Evolutionary conservation across 2,329 filamentous ascomycete genomes (phyloP), one percentile per base, ranked within the genome.

Genomic region (Sordariomycetes sp.): DNA sequence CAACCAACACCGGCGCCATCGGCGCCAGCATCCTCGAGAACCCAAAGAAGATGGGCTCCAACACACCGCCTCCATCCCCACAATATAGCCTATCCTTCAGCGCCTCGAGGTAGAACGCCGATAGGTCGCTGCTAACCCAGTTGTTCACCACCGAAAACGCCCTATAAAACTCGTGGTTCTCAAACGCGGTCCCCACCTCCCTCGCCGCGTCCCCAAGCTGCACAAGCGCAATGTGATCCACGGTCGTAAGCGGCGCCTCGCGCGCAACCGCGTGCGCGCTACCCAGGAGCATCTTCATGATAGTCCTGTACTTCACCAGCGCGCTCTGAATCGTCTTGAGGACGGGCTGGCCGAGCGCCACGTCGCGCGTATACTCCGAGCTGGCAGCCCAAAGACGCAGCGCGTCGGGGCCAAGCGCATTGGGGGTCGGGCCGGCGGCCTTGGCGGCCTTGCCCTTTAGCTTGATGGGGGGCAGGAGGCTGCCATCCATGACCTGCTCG

Each of bases 1-100:
- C 89, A 0, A 96, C 86, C 3, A 97, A 78, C 45, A 91, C 69
- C 1, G 92, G 92, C 10, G 86, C 87, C 57, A 96, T 80, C 1
- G 92, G 90, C 2, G 82, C 85, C 34, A 97, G 76, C 78, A 95
- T 89, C 57, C 85, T 80, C 60, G 91, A 73, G 20, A 96, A 74
- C 39, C 89, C 83, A 6, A 81, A 72, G 60, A 92, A 84, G 57
- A 96, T 81, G 32, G 80, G 76, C 62, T 81, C 78, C 53, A 88
- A 71, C 4, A 80, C 75, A 53, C 87, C 86, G 15, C 80, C 77
- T 15, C 81, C 80, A 60, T 85, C 81, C 34, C 87, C 89, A 52
- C 91, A 94, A 73, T 99, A 99, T 1, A 97, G 76, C 2, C 89
- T 79, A 65, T 99, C 94, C 70, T 99, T 99, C 64, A 91, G 77